Percentiles rank a stretch among this genome's conserved stretches.
Conservation (phyloP, 1,139 yeast species). For the Zhuliangozyma parablackwelliae region DNA sequence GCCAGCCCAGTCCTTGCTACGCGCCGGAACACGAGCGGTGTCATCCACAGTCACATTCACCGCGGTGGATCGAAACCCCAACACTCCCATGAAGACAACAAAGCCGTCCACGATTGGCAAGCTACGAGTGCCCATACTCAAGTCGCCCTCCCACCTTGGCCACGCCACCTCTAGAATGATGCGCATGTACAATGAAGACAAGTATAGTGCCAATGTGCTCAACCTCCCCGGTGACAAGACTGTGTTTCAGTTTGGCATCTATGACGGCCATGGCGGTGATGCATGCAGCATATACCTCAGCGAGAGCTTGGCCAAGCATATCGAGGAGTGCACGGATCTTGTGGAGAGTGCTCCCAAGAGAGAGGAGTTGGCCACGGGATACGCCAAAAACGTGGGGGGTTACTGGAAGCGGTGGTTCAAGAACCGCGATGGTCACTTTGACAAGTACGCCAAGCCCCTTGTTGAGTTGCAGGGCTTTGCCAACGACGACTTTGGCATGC, state of each 20-base stretch:
- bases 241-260: constrained; percentile 64
- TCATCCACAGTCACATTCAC: constrained; percentile 26
- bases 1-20: too few relatives aligned
- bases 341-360: constrained; percentile 24
- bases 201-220: constrained; percentile 59
- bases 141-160: constrained; percentile 76
- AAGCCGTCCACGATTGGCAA: constrained; percentile 19
- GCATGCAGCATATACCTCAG: constrained; percentile 64
- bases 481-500: constrained; percentile 50
- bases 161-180: constrained; percentile 75
- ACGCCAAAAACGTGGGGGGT: constrained; percentile 65
- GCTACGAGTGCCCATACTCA: constrained; percentile 50
- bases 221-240: constrained; percentile 17
- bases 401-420: constrained; percentile 82
- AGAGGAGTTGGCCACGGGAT: constrained; percentile 42
- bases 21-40: constrained; percentile 3
- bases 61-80: constrained; percentile 18
- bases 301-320: constrained; percentile 47
- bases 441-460: constrained; percentile 23
- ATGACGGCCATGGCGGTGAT: constrained; percentile 93
- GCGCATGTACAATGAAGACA: constrained; percentile 77
- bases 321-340: constrained; percentile 41
- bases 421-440: constrained; percentile 42
- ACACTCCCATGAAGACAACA: constrained; percentile 8
- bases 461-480: background rate